Conservation (phyloP, 495 filamentous ascomycete genomes). For the Penicillium simplicissimum region DNA sequence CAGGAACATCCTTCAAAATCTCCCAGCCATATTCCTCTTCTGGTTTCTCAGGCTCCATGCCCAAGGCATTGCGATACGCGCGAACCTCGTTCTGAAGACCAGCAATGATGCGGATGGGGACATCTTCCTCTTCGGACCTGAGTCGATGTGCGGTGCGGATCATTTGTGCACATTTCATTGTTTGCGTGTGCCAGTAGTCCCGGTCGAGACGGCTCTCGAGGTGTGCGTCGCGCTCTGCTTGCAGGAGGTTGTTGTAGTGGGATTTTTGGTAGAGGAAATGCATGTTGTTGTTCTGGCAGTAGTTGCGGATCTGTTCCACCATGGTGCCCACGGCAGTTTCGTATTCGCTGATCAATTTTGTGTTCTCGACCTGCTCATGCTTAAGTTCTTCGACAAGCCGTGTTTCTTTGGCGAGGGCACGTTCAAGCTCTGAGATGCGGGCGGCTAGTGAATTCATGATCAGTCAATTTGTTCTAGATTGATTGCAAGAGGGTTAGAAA, state of each 20-base stretch:
- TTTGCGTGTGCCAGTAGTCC: slow-evolving; percentile 63
- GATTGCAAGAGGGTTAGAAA: not conserved
- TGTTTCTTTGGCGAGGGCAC: slow-evolving; percentile 53
- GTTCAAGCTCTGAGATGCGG: slow-evolving; percentile 53
- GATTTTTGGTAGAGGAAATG: slow-evolving; percentile 56
- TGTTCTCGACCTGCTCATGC: slow-evolving; percentile 52
- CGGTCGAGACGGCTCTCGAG: slow-evolving; percentile 61
- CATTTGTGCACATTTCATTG: slow-evolving; percentile 55
- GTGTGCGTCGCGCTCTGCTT: slow-evolving; percentile 57
- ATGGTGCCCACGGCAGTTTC: slow-evolving; percentile 55
- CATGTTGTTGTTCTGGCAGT: slow-evolving; percentile 62
- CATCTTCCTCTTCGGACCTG: slow-evolving; percentile 51
- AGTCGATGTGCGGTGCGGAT: slow-evolving; percentile 52
- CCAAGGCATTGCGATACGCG: slow-evolving; percentile 52
- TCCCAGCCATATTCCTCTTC: slow-evolving; percentile 58
- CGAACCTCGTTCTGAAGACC: slow-evolving; percentile 58
- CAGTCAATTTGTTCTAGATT: not conserved
- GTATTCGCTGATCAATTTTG: slow-evolving; percentile 58
- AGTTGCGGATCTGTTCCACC: slow-evolving; percentile 62
- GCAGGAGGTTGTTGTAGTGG: slow-evolving; percentile 61
- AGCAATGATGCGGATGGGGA: slow-evolving; percentile 48
- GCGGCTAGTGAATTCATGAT: slow-evolving; percentile 35
- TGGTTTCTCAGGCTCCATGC: slow-evolving; percentile 53
- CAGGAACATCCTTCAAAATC: slow-evolving; percentile 48
- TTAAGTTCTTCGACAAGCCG: slow-evolving; percentile 47